phyloP scores from a whole-genome alignment of 139 green algal species.

The Picochlorum sp. region DNA sequence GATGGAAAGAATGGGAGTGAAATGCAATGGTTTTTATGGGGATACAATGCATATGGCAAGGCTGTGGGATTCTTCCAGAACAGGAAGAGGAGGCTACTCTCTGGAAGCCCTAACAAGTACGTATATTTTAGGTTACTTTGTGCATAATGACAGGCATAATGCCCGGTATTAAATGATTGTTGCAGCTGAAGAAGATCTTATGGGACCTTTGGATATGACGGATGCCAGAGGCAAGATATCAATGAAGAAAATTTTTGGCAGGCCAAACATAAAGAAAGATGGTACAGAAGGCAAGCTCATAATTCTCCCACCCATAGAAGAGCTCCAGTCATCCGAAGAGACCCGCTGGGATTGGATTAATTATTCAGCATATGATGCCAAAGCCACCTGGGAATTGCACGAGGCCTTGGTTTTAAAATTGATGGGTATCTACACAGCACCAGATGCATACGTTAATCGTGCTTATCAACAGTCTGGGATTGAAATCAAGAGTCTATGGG shows the following conservation, averaged over 20 bases:
- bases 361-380: constrained; percentile 85
- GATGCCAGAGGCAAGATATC: constrained; percentile 46
- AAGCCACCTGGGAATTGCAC: constrained; percentile 80
- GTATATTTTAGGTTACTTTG: not conserved
- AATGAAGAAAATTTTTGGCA: constrained; percentile 89
- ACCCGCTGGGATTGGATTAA: constrained; percentile 70
- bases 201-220: constrained; percentile 4
- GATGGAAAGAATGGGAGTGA: constrained; percentile 45
- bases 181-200: constrained; percentile 32
- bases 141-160: not conserved
- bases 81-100: constrained; percentile 57
- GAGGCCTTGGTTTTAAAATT: constrained; percentile 34
- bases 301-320: constrained; percentile 50
- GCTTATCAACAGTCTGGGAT: constrained; percentile 12
- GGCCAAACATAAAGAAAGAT: constrained; percentile 65
- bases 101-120: constrained; percentile 60
- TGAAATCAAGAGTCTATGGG: constrained; percentile 42
- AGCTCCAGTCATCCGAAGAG: constrained; percentile 52
- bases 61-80: constrained; percentile 71
- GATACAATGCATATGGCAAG: constrained; percentile 99
- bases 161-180: not conserved
- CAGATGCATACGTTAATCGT: constrained; percentile 17
- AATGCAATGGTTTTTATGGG: constrained; percentile 62
- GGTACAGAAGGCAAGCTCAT: constrained; percentile 57
- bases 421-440: constrained; percentile 4